Conservation (phyloP, 2,329 filamentous ascomycete species). For the Exophiala sp. region DNA sequence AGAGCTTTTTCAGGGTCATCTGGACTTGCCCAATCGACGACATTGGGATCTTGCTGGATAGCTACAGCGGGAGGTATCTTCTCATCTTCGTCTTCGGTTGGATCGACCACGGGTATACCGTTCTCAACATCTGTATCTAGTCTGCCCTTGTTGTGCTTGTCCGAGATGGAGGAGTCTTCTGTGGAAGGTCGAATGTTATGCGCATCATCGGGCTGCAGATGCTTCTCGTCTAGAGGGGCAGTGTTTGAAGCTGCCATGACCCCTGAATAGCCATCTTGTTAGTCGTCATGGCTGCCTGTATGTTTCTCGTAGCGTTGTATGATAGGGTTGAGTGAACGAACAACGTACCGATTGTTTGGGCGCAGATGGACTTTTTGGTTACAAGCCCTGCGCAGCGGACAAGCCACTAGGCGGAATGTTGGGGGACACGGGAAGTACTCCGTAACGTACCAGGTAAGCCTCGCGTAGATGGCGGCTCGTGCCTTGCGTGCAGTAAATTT, state of each 20-base stretch:
- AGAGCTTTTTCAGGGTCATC: constrained; percentile 57
- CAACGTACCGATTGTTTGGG: too few relatives aligned
- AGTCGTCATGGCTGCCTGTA: neutral
- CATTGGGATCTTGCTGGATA: constrained; percentile 41
- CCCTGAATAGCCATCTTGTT: constrained; percentile 8
- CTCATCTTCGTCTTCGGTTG: constrained; percentile 22
- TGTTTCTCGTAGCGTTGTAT: too few relatives aligned
- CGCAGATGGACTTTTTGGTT: too few relatives aligned
- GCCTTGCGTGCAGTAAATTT: too few relatives aligned
- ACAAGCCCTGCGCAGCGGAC: too few relatives aligned
- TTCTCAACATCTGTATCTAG: constrained; percentile 21
- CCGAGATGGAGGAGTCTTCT: constrained; percentile 3
- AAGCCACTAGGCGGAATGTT: too few relatives aligned
- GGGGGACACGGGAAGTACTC: too few relatives aligned
- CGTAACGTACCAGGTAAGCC: too few relatives aligned
- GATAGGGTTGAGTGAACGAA: too few relatives aligned
- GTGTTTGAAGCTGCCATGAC: constrained; percentile 6
- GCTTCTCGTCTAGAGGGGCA: neutral
- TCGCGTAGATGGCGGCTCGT: too few relatives aligned
- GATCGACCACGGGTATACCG: constrained; percentile 21
- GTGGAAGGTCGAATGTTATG: neutral
- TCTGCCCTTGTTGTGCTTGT: constrained; percentile 4
- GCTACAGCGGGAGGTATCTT: constrained; percentile 1
- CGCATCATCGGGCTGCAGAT: constrained; percentile 2
- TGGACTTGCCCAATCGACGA: constrained; percentile 59